phyloP scores from a whole-genome alignment of 148 eudicot species.

The Chenopodium suecicum region DNA sequence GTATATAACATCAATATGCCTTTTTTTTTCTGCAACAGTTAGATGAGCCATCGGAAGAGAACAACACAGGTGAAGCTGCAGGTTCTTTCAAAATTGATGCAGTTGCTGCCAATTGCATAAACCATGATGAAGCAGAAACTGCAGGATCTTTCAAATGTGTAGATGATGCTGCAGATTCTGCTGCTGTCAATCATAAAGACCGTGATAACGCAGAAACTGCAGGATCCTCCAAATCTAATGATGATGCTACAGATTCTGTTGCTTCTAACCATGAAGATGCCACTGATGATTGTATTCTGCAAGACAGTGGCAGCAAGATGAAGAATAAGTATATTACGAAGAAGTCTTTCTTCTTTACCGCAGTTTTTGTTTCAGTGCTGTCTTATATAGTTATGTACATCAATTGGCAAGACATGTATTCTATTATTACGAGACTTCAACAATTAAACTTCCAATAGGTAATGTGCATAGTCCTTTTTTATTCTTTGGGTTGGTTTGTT shows the following conservation, averaged over 20 bases:
- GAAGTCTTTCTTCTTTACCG: conserved; percentile 30
- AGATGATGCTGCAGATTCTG: neutral
- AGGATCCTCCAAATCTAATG: conserved; percentile 24
- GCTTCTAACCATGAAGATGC: conserved; percentile 1
- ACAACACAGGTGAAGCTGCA: conserved; percentile 16
- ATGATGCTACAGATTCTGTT: neutral
- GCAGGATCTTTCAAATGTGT: conserved; percentile 27
- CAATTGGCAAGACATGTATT: conserved; percentile 21
- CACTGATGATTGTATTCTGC: conserved; percentile 7
- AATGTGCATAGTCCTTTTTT: neutral
- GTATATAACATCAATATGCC: neutral
- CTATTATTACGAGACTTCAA: conserved; percentile 1
- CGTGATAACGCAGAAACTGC: conserved; percentile 29
- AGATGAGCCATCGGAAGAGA: conserved; percentile 30
- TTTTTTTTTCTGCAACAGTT: conserved; percentile 28
- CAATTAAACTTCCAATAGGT: conserved; percentile 1
- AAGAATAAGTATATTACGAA: conserved; percentile 12
- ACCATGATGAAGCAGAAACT: conserved; percentile 30
- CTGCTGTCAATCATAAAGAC: neutral
- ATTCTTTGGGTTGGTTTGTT: neutral
- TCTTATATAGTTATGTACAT: conserved; percentile 38
- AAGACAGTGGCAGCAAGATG: conserved; percentile 15
- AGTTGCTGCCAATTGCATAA: neutral
- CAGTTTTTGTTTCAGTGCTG: conserved; percentile 38
- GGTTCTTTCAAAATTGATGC: conserved; percentile 25